Percentiles rank a stretch among this genome's conserved stretches.
Conservation (phyloP, 345 rosid genomes). For the Arabidopsis arenosa region DNA sequence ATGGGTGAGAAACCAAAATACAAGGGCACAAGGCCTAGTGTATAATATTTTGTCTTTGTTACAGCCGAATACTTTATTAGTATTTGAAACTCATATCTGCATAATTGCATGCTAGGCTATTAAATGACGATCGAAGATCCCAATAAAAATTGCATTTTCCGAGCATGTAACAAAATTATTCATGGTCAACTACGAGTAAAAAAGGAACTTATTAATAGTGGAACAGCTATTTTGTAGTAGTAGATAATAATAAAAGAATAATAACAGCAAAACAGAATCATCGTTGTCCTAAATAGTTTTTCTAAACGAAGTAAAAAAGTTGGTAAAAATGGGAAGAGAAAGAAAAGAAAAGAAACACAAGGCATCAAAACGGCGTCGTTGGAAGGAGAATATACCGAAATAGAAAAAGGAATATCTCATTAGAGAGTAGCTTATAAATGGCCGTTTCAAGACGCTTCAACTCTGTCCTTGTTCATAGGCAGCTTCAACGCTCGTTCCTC, state of each 20-base stretch:
- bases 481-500: conserved; percentile 29
- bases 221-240: conserved; percentile 8
- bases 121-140: neutral
- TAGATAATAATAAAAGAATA: neutral
- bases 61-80: neutral
- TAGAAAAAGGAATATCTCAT: conserved; percentile 41
- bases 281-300: neutral
- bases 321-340: neutral
- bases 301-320: conserved; percentile 15
- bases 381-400: conserved; percentile 35
- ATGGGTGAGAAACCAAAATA: neutral
- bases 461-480: conserved; percentile 34
- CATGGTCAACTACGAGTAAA: conserved; percentile 30
- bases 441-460: conserved; percentile 13
- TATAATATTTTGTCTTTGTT: neutral
- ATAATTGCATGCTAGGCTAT: neutral
- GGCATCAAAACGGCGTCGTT: conserved; percentile 28
- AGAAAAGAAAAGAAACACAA: neutral
- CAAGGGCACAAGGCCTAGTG: neutral
- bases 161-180: conserved; percentile 16
- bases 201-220: neutral
- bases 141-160: neutral
- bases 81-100: conserved; percentile 15
- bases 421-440: conserved; percentile 38
- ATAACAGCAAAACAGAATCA: conserved; percentile 40